phyloP scores from a whole-genome alignment of 108 stramenopile species.

The Stephanodiscus triporus region DNA sequence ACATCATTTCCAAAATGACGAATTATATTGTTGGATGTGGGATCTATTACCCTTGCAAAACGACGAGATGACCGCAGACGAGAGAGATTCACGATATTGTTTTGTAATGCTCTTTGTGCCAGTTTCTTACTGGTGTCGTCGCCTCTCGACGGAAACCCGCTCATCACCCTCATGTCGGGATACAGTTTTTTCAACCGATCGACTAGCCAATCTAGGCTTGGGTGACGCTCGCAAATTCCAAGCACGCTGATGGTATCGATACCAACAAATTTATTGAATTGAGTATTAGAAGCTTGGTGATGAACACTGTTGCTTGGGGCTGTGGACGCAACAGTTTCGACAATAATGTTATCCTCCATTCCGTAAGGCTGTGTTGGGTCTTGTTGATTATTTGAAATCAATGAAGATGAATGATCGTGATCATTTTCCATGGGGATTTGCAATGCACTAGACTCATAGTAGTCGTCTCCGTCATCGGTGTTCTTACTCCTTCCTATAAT shows the following conservation, averaged over 20 bases:
- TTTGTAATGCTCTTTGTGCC: conserved; percentile 2
- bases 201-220: conserved; percentile 40
- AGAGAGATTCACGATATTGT: conserved; percentile 12
- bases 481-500: conserved; percentile 9
- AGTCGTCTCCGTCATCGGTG: conserved; percentile 38
- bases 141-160: conserved; percentile 19
- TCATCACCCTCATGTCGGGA: conserved; percentile 19
- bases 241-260: conserved; percentile 46
- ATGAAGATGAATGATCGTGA: conserved; percentile 21
- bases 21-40: conserved; percentile 1
- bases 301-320: background rate
- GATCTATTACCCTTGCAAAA: conserved; percentile 5
- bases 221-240: conserved; percentile 23
- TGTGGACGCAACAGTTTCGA: background rate
- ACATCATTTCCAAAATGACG: conserved; percentile 4
- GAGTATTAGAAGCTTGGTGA: conserved; percentile 4
- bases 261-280: conserved; percentile 14
- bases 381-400: conserved; percentile 4
- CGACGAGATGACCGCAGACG: conserved; percentile 10
- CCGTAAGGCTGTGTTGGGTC: background rate
- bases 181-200: conserved; percentile 31
- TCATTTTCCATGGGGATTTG: conserved; percentile 21
- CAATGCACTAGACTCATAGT: conserved; percentile 11
- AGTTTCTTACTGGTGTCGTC: background rate
- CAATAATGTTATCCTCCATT: conserved; percentile 30